A percentile compares a stretch with the other conserved stretches of the same genome.
phyloP scores from a whole-genome alignment of 371 early-diverging fungal species.

The Zychaea mexicana region DNA sequence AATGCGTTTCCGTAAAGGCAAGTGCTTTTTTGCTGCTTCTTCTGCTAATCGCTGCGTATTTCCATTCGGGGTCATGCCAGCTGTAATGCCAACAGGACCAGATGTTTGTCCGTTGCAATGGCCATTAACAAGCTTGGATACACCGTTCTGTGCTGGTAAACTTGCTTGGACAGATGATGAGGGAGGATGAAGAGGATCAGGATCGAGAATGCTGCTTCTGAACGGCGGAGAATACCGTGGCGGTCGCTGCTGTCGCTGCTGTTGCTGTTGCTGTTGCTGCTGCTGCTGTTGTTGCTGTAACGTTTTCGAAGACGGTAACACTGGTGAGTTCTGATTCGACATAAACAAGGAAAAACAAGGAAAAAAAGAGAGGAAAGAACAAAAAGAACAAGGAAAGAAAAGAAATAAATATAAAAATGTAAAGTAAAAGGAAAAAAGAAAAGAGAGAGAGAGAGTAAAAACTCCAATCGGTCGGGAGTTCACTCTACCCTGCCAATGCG shows the following conservation, averaged over 20 bases:
- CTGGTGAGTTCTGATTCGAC: neutral
- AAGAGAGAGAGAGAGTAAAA: neutral
- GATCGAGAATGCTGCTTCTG: constrained; percentile 1
- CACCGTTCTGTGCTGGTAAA: neutral
- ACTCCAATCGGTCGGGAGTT: too few species aligned
- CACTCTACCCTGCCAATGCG: too few species aligned
- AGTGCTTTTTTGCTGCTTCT: constrained; percentile 14
- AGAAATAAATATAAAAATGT: neutral
- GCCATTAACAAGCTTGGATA: neutral
- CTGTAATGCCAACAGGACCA: too few species aligned
- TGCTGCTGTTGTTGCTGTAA: constrained; percentile 1
- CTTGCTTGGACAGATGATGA: neutral
- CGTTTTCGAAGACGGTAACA: neutral
- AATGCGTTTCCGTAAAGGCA: constrained; percentile 35
- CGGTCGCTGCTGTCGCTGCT: neutral
- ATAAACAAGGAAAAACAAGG: neutral
- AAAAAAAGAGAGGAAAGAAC: neutral
- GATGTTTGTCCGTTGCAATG: neutral
- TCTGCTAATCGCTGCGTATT: neutral
- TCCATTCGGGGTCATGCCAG: neutral
- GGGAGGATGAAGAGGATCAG: neutral
- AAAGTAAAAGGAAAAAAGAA: neutral
- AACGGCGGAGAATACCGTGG: constrained; percentile 8
- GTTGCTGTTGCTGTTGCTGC: neutral
- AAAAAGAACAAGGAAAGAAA: neutral